Evolutionary conservation across 495 filamentous ascomycete genomes (phyloP).

Genomic region (Entonaema liquescens): DNA sequence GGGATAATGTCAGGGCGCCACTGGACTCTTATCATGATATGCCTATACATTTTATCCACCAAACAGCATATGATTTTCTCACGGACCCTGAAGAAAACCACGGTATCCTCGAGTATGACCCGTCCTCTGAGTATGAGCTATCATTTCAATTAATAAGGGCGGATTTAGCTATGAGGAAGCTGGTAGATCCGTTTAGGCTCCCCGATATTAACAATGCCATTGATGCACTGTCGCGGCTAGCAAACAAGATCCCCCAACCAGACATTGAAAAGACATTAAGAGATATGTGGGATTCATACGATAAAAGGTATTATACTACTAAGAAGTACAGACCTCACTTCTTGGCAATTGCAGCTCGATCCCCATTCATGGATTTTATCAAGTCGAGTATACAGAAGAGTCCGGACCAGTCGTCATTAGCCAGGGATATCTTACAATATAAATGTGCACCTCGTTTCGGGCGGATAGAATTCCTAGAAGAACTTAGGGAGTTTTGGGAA

Average conservation of each 20-base stretch:
- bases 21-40: background rate
- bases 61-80: background rate
- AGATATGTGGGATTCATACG: background rate
- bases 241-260: background rate
- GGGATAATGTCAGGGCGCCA: too few species aligned
- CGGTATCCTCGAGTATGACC: background rate
- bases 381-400: background rate
- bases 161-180: background rate
- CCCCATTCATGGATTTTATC: background rate
- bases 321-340: background rate
- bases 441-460: background rate
- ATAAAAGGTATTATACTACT: background rate
- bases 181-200: too few species aligned
- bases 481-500: too few species aligned
- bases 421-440: background rate
- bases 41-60: background rate
- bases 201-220: background rate
- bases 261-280: background rate
- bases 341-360: background rate
- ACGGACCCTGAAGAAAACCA: background rate
- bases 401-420: background rate
- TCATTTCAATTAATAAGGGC: background rate
- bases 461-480: too few species aligned
- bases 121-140: background rate
- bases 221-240: background rate